Evolutionary conservation across 768 basidiomycete genomes (phyloP).

Genomic region (Tricholoma bakamatsutake): DNA sequence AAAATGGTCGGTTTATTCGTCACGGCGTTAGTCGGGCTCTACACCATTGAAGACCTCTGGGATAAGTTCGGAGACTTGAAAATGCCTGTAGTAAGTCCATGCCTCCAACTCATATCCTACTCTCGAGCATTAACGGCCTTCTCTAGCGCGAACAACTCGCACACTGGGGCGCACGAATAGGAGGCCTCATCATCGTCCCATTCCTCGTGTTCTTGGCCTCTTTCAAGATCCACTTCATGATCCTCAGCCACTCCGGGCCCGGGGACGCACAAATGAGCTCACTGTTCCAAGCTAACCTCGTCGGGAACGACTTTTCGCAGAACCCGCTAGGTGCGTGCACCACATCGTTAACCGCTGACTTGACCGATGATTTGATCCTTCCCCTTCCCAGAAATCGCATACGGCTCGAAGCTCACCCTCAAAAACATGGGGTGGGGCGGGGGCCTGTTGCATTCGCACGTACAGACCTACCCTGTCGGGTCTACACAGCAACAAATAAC

Average conservation of each 20-base stretch:
- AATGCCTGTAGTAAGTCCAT: constrained; percentile 72
- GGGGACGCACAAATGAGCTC: constrained; percentile 99
- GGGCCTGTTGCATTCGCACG: constrained; percentile 92
- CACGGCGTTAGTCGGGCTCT: constrained; percentile 89
- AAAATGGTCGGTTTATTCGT: constrained; percentile 97
- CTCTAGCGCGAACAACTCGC: constrained; percentile 74
- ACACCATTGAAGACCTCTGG: constrained; percentile 98
- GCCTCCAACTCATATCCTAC: not conserved
- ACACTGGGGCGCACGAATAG: constrained; percentile 86
- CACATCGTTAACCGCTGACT: constrained; percentile 1
- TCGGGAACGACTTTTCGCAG: constrained; percentile 87
- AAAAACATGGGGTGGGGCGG: constrained; percentile 99
- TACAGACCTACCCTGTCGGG: constrained; percentile 91
- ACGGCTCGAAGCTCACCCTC: constrained; percentile 84
- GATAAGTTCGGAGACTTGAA: constrained; percentile 94
- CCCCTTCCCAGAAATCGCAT: constrained; percentile 65
- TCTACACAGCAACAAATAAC: constrained; percentile 95
- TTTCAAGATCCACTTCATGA: constrained; percentile 95
- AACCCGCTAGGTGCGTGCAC: constrained; percentile 65
- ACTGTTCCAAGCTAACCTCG: constrained; percentile 93
- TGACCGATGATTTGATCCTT: not conserved
- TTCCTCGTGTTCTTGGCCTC: constrained; percentile 88
- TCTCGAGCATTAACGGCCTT: constrained; percentile 1
- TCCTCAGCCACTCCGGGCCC: constrained; percentile 90
- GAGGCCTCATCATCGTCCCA: constrained; percentile 85